Percentiles rank a stretch among this genome's conserved stretches.
Evolutionary conservation across 345 rosid species (phyloP).

Genomic region (Atalantia buxifolia): DNA sequence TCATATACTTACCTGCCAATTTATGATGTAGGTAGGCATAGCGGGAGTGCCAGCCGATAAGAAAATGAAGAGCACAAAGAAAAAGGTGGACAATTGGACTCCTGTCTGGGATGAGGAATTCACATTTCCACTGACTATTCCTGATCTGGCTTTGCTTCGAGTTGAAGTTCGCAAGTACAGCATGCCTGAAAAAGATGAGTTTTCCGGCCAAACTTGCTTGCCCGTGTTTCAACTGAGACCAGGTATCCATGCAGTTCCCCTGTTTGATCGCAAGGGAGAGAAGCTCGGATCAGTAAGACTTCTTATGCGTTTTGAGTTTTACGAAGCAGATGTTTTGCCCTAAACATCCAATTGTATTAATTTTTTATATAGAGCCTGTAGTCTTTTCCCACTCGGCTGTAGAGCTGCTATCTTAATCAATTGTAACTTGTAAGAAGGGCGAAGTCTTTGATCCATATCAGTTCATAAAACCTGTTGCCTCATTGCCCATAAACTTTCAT

Average conservation of each 20-base stretch:
- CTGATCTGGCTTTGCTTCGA: slow-evolving; percentile 62
- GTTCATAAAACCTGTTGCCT: not conserved
- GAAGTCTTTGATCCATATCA: no score
- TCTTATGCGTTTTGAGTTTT: slow-evolving; percentile 58
- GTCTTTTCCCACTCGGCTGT: no score
- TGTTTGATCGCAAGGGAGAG: slow-evolving; percentile 52
- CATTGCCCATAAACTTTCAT: not conserved
- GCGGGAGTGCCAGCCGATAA: slow-evolving; percentile 61
- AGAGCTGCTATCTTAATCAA: no score
- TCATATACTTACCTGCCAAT: not conserved
- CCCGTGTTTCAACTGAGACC: slow-evolving; percentile 55
- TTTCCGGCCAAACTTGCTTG: slow-evolving; percentile 71
- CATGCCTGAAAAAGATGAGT: slow-evolving; percentile 67
- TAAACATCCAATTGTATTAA: not conserved
- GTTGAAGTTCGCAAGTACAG: slow-evolving; percentile 67
- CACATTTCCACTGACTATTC: slow-evolving; percentile 56
- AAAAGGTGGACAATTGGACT: slow-evolving; percentile 53
- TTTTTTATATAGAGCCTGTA: not conserved
- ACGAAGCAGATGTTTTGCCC: not conserved
- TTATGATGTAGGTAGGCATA: slow-evolving; percentile 52
- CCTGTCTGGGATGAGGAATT: slow-evolving; percentile 75
- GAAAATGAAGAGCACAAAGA: slow-evolving; percentile 60
- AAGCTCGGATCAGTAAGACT: slow-evolving; percentile 46
- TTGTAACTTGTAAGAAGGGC: no score
- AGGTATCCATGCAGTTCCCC: slow-evolving; percentile 64